A percentile compares a stretch with the other conserved stretches of the same genome.
Evolutionary conservation across 257 asterid genomes (phyloP).

Genomic region (Solanum verrucosum): DNA sequence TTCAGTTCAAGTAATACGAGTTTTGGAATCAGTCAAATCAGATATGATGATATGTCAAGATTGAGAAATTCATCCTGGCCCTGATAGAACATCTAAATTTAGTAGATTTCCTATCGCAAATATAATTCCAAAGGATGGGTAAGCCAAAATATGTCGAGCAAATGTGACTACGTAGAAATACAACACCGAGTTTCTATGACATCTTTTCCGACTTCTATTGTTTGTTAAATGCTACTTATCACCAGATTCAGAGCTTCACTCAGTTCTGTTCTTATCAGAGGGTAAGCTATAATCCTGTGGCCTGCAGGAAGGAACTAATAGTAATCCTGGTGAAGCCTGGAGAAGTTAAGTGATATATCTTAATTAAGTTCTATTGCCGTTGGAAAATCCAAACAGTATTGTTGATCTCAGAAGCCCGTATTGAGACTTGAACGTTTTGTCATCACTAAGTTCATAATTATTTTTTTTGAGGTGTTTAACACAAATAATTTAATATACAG

Average conservation of each 20-base stretch:
- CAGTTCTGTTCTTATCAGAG: not conserved
- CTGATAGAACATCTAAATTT: not conserved
- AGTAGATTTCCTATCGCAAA: not conserved
- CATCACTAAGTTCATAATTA: not conserved
- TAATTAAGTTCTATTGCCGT: not conserved
- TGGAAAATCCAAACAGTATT: not conserved
- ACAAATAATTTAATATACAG: not conserved
- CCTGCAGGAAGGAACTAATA: not conserved
- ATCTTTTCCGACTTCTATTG: not conserved
- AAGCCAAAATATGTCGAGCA: not conserved
- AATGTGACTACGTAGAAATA: not conserved
- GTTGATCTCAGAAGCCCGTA: not conserved
- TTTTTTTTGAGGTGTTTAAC: not conserved
- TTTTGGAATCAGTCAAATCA: not conserved
- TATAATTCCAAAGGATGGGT: not conserved
- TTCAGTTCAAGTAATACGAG: not conserved
- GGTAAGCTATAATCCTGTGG: not conserved
- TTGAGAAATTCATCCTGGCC: not conserved
- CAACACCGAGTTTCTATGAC: not conserved
- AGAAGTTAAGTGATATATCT: not conserved
- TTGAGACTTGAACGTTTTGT: not conserved
- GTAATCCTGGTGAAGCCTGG: not conserved
- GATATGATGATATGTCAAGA: not conserved
- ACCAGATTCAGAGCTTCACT: not conserved
- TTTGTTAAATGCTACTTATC: not conserved